These are phyloP conservation scores for Colletotrichum trifolii DNA, from an alignment of 2,329 filamentous ascomycete genomes.

Conservation along the genomic window DNA sequence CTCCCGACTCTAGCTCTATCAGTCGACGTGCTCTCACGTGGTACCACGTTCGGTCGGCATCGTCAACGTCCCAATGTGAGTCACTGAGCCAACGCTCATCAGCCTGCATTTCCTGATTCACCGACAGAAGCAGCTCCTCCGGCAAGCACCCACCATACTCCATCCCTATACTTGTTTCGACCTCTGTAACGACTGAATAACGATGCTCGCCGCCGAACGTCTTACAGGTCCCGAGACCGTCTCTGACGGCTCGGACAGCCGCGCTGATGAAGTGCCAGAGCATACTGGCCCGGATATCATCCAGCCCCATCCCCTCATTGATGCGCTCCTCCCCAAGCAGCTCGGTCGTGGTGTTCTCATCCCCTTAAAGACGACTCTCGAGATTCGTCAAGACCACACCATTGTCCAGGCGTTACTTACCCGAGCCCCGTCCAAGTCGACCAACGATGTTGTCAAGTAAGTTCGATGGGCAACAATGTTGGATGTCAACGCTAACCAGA, in stretches of 20 bases:
- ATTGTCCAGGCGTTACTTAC: constrained; percentile 76
- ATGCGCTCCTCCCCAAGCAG: constrained; percentile 49
- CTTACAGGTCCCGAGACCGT: constrained; percentile 7
- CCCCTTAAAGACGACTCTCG: constrained; percentile 72
- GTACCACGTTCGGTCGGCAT: too few species aligned
- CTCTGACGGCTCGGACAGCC: constrained; percentile 20
- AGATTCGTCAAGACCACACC: constrained; percentile 68
- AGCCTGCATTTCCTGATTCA: not conserved
- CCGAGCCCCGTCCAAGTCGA: constrained; percentile 76
- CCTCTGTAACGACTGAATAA: constrained; percentile 2
- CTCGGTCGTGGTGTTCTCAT: constrained; percentile 63
- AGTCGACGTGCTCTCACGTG: too few species aligned
- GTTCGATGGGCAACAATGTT: constrained; percentile 44
- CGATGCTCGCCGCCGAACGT: constrained; percentile 29
- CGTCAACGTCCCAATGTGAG: constrained; percentile 14
- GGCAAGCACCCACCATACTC: not conserved
- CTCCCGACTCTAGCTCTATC: too few species aligned
- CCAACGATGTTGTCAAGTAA: constrained; percentile 79
- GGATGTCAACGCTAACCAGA: constrained; percentile 42
- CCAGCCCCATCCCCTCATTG: constrained; percentile 45
- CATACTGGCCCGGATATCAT: constrained; percentile 36
- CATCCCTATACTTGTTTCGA: not conserved
- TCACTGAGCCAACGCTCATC: not conserved
- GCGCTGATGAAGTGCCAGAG: constrained; percentile 28
- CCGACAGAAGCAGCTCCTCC: constrained; percentile 5